Evolutionary conservation across 2,329 filamentous ascomycete species (phyloP), one percentile per base, ranked within the genome.

Genomic region (Alternaria novae-zelandiae): DNA sequence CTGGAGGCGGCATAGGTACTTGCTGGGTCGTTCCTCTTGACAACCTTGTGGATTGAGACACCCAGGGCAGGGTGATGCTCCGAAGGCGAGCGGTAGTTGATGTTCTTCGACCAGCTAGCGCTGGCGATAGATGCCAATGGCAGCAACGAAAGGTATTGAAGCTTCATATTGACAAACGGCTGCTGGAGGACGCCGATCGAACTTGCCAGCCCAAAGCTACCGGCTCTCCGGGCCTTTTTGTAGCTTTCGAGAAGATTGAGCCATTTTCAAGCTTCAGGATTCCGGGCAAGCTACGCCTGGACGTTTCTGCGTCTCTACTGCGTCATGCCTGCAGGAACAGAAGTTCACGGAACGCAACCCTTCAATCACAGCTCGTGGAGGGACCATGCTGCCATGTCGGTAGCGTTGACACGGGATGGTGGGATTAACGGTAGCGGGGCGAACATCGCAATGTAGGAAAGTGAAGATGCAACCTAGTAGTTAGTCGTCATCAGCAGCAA

Each of bases 41-140:
- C 83, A 53, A 91, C 86, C 67, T 86, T 88, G 53, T 84, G 84
- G 13, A 91, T 83, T n/a, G 89, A 85, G 49, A 92, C 86, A 6
- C 89, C 90, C 11, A 92, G 82, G 41, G 83, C 82, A 5, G 86
- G 84, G 67, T 92, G 90, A 46, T 89, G 85, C 44, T 86, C 83
- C 1, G 90, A 92, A 6, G 90, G 89, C 70, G 87, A 90, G 54
- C 84, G 83, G 75, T 91, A 92, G 80, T 91, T 91, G 64, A 91
- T 75, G 74, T 91, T 91, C 64, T 72, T 74, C 3, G 73, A 73
- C 72, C 72, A 77, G 66, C 72, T 75, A 11, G 72, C 74, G 50
- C 61, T 69, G 36, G 66, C 66, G 12, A 67, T 41, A 12, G 69
- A 66, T 3, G 51, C 69, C 57, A 68, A 56, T 25, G 67, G 56